Evolutionary conservation across 257 asterid species (phyloP).

Genomic region (Solanum clarkiae): DNA sequence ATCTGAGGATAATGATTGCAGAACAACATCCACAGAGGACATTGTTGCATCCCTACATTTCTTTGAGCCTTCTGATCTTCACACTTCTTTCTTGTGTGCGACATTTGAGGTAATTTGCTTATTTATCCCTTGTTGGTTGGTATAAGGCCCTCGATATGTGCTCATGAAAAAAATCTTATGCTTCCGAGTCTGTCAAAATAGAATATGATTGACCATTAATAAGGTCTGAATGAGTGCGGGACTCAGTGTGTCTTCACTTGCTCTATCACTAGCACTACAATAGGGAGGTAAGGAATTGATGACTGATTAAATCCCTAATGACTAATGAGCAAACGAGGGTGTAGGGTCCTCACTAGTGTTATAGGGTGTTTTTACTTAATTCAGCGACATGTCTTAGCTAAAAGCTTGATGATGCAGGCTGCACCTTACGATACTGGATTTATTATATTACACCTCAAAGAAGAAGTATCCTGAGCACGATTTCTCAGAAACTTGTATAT

Average conservation of each 20-base stretch:
- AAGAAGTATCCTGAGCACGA: background rate
- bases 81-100: conserved; percentile 26
- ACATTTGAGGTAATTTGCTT: conserved; percentile 63
- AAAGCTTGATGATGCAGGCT: background rate
- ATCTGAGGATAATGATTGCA: conserved; percentile 20
- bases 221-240: background rate
- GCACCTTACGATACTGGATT: background rate
- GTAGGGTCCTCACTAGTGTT: background rate
- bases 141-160: background rate
- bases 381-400: background rate
- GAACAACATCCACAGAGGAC: conserved; percentile 40
- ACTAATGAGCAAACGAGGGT: background rate
- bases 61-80: conserved; percentile 45
- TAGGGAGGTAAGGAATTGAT: background rate
- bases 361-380: background rate
- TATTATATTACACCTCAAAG: background rate
- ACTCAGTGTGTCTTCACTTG: background rate
- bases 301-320: background rate
- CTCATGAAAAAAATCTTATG: background rate
- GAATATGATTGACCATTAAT: background rate
- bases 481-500: background rate
- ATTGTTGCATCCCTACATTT: conserved; percentile 50
- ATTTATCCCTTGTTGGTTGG: background rate
- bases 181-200: background rate
- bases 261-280: background rate